These are phyloP conservation scores for Candida gorgasii DNA, from an alignment of 805 yeast species.

Conservation along the genomic window DNA sequence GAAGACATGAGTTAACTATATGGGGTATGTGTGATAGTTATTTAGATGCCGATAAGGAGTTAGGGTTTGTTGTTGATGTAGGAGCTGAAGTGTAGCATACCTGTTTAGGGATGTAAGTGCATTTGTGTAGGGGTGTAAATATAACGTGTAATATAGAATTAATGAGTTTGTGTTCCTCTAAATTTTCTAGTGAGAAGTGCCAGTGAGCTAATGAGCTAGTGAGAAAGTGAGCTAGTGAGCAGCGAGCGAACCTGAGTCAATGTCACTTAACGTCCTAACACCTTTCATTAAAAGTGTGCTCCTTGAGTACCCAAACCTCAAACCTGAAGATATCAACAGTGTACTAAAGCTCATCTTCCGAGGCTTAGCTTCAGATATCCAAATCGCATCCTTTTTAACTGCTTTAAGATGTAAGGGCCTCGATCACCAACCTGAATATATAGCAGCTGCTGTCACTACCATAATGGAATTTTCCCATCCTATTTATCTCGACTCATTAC, in stretches of 20 bases:
- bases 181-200: too few species aligned
- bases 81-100: too few species aligned
- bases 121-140: too few species aligned
- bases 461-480: constrained; percentile 63
- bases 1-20: constrained; percentile 60
- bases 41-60: constrained; percentile 89
- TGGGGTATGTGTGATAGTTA: constrained; percentile 94
- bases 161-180: too few species aligned
- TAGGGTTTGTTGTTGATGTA: constrained; percentile 53
- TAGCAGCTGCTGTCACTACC: constrained; percentile 83
- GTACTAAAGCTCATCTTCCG: constrained; percentile 64
- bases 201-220: too few species aligned
- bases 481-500: constrained; percentile 48
- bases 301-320: constrained; percentile 58
- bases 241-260: too few species aligned
- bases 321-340: constrained; percentile 61
- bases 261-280: constrained; percentile 31
- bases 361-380: constrained; percentile 64
- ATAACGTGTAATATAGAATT: too few species aligned
- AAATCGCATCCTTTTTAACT: constrained; percentile 76
- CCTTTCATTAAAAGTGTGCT: constrained; percentile 70
- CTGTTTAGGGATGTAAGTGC: too few species aligned
- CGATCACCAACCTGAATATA: constrained; percentile 78
- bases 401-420: constrained; percentile 71
- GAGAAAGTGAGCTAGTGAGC: too few species aligned